Percentiles rank a stretch among this genome's conserved stretches.
Evolutionary conservation across 225 moss, liverwort and hornwort species (phyloP).

Genomic region (Rhytidiadelphus loreus): DNA sequence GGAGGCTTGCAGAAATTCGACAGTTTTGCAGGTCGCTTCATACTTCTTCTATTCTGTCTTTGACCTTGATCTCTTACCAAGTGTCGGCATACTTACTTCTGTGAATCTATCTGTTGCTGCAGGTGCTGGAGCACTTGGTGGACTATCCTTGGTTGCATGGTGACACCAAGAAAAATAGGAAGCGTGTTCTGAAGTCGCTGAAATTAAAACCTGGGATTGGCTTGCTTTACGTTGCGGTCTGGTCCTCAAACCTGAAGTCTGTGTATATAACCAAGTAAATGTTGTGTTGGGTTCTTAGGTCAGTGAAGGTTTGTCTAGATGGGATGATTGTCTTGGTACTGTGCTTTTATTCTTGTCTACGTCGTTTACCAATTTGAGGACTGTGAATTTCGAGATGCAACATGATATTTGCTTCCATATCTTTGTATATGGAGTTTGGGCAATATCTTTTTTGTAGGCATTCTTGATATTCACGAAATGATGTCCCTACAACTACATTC

Average conservation of each 20-base stretch:
- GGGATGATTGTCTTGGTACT: background rate
- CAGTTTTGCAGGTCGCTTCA: constrained; percentile 50
- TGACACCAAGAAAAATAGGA: constrained; percentile 20
- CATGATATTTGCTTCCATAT: constrained; percentile 20
- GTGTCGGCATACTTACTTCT: background rate
- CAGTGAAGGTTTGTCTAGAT: background rate
- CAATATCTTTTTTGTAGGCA: constrained; percentile 20
- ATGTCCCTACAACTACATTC: constrained; percentile 25
- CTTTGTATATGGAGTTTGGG: background rate
- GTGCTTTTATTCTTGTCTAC: background rate
- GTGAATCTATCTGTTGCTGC: constrained; percentile 1
- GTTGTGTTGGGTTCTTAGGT: background rate
- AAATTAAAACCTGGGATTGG: constrained; percentile 76
- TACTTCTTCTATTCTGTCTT: background rate
- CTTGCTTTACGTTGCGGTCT: constrained; percentile 86
- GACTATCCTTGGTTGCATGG: constrained; percentile 37
- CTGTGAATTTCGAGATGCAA: constrained; percentile 14
- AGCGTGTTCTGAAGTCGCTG: constrained; percentile 32
- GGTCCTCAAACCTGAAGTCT: constrained; percentile 1
- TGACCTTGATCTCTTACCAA: background rate
- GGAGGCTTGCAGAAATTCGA: constrained; percentile 55
- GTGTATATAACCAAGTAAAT: background rate
- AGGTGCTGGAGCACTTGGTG: constrained; percentile 68
- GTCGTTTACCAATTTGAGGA: constrained; percentile 1
- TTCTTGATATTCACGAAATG: constrained; percentile 16